Percentiles rank a stretch among this genome's conserved stretches.
Evolutionary conservation across 1,284 basidiomycete species (phyloP).

Genomic region (Termitomyces sp.): DNA sequence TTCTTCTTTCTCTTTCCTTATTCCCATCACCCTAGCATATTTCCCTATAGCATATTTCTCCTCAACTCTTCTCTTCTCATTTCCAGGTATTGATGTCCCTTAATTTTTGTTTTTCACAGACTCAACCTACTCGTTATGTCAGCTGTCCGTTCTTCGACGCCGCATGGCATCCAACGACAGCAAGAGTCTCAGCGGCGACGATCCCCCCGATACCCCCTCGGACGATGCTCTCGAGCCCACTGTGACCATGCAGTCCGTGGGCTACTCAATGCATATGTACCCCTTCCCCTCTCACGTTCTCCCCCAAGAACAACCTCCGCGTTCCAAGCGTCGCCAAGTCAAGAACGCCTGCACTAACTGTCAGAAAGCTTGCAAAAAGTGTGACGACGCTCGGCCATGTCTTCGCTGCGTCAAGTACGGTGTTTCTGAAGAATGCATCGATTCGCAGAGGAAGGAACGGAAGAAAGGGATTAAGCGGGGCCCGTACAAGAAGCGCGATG

Average conservation of each 20-base stretch:
- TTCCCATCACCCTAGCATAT: neutral
- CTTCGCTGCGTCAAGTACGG: constrained; percentile 84
- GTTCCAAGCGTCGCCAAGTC: constrained; percentile 79
- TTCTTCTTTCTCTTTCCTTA: constrained; percentile 7
- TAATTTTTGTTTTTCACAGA: constrained; percentile 16
- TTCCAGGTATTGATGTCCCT: constrained; percentile 7
- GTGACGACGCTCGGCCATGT: constrained; percentile 82
- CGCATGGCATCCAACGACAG: constrained; percentile 29
- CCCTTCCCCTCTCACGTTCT: constrained; percentile 51
- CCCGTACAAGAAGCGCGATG: constrained; percentile 91
- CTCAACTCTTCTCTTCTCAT: constrained; percentile 2
- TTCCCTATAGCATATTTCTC: neutral
- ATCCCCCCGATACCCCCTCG: constrained; percentile 30
- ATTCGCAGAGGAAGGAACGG: constrained; percentile 80
- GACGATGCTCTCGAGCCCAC: constrained; percentile 40
- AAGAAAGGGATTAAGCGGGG: constrained; percentile 84
- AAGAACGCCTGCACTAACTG: constrained; percentile 89
- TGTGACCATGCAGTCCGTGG: constrained; percentile 50
- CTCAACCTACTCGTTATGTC: constrained; percentile 18
- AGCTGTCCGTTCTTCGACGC: constrained; percentile 15
- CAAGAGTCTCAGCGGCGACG: constrained; percentile 35
- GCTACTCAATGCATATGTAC: constrained; percentile 64
- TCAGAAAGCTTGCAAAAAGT: constrained; percentile 88
- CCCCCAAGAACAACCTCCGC: constrained; percentile 36
- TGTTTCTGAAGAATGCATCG: constrained; percentile 72